Evolutionary conservation across 2,329 filamentous ascomycete genomes (phyloP), one percentile per base, ranked within the genome.

Genomic region (Penicillium sp.): DNA sequence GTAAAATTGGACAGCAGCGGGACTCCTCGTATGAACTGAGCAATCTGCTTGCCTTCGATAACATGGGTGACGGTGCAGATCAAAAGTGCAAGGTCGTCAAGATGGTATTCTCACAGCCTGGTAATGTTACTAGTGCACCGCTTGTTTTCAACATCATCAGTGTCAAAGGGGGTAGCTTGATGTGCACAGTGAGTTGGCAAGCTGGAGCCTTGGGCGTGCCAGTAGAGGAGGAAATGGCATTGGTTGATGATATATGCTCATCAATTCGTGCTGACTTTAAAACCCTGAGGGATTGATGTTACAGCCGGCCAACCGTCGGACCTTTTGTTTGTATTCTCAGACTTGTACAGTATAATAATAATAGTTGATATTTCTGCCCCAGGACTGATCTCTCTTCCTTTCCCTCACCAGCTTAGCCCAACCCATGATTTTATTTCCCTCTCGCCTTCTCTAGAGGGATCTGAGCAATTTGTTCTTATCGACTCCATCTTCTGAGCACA

Each of bases 11-110:
- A 5, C 62, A 74, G 52, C 57, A 59, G 29, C 69, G 79, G 27
- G 77, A 78, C 41, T 68, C 60, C 17, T 78, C 77, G 6, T 81
- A 77, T 53, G 78, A 80, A 63, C 54, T 82, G 9, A 81, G 79
- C 65, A 82, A 82, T 59, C 50, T 81, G 2, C 72, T 75, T 31
- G 70, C 66, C 3, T 77, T 81, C 60, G 68, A 75, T 48, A 59
- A 59, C 19, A 54, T 79, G 58, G 64, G 73, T 43, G 61, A 56
- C 17, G 56, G 31, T 33, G 50, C 31, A 4, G 43, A 35, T 4
- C 55, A 53, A 0, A 37, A 42, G 2, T 58, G 37, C 55, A 50
- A 53, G 9, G 65, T 81, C 2, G 68, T 64, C 10, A 67, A 76
- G 23, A 71, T 79, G 65, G 57, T 79, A 1, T 82, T 81, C 62